Evolutionary conservation across 2,329 filamentous ascomycete species (phyloP).

Genomic region (Aspergillus caelatus): DNA sequence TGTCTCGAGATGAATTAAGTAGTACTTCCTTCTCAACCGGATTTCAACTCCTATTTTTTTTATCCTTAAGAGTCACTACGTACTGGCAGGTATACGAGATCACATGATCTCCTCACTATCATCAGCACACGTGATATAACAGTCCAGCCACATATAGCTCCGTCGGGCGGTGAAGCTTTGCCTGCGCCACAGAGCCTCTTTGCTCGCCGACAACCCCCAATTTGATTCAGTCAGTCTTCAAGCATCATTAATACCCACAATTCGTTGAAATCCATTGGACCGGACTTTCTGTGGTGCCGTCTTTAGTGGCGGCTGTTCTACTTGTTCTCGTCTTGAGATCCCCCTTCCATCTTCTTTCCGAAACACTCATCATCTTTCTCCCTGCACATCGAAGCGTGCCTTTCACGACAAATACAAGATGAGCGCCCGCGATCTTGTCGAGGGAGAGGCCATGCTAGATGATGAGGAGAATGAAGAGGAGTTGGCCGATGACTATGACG

Average conservation of each 20-base stretch:
- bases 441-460: conserved; percentile 82
- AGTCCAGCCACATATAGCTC: background rate
- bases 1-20: background rate
- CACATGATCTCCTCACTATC: background rate
- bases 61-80: background rate
- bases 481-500: conserved; percentile 69
- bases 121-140: background rate
- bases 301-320: background rate
- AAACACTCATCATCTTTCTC: conserved; percentile 4
- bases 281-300: background rate
- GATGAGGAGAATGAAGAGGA: conserved; percentile 83
- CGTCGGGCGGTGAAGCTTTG: conserved; percentile 3
- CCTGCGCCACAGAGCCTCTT: background rate
- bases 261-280: background rate
- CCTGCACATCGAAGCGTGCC: conserved; percentile 4
- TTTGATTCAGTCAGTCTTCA: background rate
- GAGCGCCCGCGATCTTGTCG: conserved; percentile 70
- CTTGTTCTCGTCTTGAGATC: background rate
- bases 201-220: background rate
- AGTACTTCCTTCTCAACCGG: background rate
- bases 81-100: background rate
- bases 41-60: background rate
- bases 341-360: background rate
- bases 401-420: conserved; percentile 47
- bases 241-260: background rate